Evolutionary conservation across 352 stramenopile genomes (phyloP), one percentile per base, ranked within the genome.

Genomic region (Phytophthora fragariaefolia): DNA sequence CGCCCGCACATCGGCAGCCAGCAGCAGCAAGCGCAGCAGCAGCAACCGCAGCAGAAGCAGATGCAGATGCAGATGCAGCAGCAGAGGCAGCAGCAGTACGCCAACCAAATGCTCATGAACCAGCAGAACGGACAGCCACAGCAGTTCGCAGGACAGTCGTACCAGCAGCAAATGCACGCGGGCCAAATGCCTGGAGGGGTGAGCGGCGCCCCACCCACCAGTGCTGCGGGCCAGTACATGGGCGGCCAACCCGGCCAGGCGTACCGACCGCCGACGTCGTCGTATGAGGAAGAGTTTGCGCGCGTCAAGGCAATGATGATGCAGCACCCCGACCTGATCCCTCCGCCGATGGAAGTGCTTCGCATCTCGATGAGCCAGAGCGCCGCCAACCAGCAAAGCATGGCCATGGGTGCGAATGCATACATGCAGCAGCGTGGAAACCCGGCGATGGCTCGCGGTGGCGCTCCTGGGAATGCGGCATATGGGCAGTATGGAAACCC

Each of bases 221-320:
- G 74, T 24, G 75, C 74, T 32, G 77, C 77, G 43, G 77, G 65
- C 1, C 77, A 82, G 64, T 93, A 89, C 59, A 93, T 94, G 79
- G 77, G 80, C 49, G 61, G 52, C 6, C 83, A 80, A 52, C 73
- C 77, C 40, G 47, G 58, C 12, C 83, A 87, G 56, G 57, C 69
- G 7, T 95, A 87, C 58, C 80, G 87, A 48, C 74, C 79, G 17
- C 73, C 76, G 6, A 86, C 76, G 7, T 90, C 87, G 23, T 87
- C 80, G 8, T 96, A 95, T 57, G 89, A 95, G 54, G 86, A 96
- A 63, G 89, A 96, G 63, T 91, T 94, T 65, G 86, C 89, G 59
- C 79, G 88, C 18, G 84, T 96, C 36, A 95, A 94, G 72, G 88
- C 87, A 38, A 95, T 95, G 89, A 92, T 95, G 79, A 92, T 91